These are phyloP conservation scores for Ephemerocybe angulata DNA, from an alignment of 768 basidiomycete species.

Conservation along the genomic window DNA sequence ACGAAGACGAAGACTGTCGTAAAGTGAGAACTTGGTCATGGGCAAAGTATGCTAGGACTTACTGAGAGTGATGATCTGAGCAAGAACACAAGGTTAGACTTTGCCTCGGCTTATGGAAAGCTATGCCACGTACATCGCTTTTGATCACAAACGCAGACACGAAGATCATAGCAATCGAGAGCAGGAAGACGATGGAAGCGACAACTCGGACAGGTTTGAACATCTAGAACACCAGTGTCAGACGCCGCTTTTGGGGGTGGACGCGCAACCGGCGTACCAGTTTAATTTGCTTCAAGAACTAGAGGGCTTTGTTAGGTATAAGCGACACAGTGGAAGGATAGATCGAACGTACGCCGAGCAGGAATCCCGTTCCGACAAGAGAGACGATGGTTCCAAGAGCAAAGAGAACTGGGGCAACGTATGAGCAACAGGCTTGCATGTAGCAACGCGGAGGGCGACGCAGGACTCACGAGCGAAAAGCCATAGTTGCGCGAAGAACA, in stretches of 20 bases:
- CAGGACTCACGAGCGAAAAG: conserved; percentile 69
- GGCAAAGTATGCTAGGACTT: conserved; percentile 20
- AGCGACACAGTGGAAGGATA: too few relatives aligned
- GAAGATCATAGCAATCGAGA: conserved; percentile 77
- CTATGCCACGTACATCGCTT: conserved; percentile 51
- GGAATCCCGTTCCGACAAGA: conserved; percentile 84
- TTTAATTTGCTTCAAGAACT: conserved; percentile 81
- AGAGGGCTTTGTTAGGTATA: too few relatives aligned
- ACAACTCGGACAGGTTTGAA: conserved; percentile 89
- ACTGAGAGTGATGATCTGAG: conserved; percentile 68
- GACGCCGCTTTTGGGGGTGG: background rate
- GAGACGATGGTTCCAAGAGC: conserved; percentile 77
- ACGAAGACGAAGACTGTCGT: conserved; percentile 81
- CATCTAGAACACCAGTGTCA: conserved; percentile 55
- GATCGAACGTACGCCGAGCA: conserved; percentile 69
- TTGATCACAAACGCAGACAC: conserved; percentile 77
- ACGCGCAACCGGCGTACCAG: conserved; percentile 40
- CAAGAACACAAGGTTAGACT: conserved; percentile 2
- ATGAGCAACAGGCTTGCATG: background rate
- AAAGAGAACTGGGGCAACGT: conserved; percentile 62
- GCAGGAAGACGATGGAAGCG: conserved; percentile 76
- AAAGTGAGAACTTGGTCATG: background rate
- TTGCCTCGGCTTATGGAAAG: background rate
- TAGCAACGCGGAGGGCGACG: background rate
- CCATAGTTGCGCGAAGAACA: conserved; percentile 66